phyloP scores from a whole-genome alignment of 2,329 filamentous ascomycete genomes.

The Coniochaeta hoffmannii region DNA sequence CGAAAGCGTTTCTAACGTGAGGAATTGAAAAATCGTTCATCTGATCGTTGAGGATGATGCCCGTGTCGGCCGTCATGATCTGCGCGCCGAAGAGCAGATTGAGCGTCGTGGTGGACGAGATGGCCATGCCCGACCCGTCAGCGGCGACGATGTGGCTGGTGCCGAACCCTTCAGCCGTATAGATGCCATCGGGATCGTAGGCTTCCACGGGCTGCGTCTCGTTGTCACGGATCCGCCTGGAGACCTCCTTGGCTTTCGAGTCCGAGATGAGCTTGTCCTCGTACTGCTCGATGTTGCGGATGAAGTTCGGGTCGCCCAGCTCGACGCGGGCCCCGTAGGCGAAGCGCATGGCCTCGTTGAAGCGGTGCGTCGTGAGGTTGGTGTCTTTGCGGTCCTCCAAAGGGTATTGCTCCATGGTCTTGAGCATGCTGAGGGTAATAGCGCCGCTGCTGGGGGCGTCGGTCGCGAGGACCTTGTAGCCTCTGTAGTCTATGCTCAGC shows the following conservation, averaged over 20 bases:
- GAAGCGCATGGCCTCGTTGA: slow-evolving; percentile 86
- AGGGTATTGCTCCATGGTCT: slow-evolving; percentile 72
- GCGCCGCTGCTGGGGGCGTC: slow-evolving; percentile 73
- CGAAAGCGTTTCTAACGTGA: slow-evolving; percentile 65
- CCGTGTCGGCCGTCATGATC: slow-evolving; percentile 73
- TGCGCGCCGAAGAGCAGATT: slow-evolving; percentile 80
- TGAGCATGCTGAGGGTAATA: slow-evolving; percentile 68
- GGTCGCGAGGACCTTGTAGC: slow-evolving; percentile 61
- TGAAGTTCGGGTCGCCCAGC: slow-evolving; percentile 75
- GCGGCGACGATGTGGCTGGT: slow-evolving; percentile 68
- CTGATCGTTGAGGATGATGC: slow-evolving; percentile 70
- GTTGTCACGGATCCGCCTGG: slow-evolving; percentile 62
- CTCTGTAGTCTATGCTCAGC: slow-evolving; percentile 58
- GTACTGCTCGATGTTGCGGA: slow-evolving; percentile 53
- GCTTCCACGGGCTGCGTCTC: slow-evolving; percentile 62
- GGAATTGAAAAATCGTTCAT: slow-evolving; percentile 85
- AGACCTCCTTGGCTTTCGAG: slow-evolving; percentile 50
- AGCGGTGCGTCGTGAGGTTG: slow-evolving; percentile 70
- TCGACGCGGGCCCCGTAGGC: slow-evolving; percentile 73
- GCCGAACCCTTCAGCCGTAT: slow-evolving; percentile 62
- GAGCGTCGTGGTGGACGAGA: slow-evolving; percentile 79
- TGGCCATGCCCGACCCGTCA: slow-evolving; percentile 65
- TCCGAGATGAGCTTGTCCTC: slow-evolving; percentile 62
- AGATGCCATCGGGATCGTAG: slow-evolving; percentile 64
- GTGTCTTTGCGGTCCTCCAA: slow-evolving; percentile 42